Evolutionary conservation across 2,329 filamentous ascomycete species (phyloP).

Genomic region (Trichoderma endophyticum): DNA sequence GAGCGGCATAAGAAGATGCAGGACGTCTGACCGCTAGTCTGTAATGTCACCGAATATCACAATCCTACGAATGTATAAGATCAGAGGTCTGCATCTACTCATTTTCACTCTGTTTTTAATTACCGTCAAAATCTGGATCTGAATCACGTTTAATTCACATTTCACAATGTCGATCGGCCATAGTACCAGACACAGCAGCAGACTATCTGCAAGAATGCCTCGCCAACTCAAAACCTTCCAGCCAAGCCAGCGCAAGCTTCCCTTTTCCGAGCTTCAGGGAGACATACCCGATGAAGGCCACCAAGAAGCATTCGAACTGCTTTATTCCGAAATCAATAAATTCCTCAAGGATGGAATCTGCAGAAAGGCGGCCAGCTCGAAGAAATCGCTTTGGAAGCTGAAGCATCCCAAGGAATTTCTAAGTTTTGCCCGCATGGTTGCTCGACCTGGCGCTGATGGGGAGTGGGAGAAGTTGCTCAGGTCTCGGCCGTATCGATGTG

Average conservation of each 20-base stretch:
- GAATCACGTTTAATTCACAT: not conserved
- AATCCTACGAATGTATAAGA: not conserved
- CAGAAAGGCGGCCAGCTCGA: not conserved
- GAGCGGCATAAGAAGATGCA: not conserved
- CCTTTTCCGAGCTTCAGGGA: conserved; percentile 3
- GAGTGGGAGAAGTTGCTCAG: conserved; percentile 31
- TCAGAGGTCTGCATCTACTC: not conserved
- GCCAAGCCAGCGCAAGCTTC: conserved; percentile 12
- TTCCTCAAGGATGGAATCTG: conserved; percentile 25
- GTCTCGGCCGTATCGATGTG: conserved; percentile 24
- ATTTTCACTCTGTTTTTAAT: not conserved
- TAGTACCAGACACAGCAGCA: not conserved
- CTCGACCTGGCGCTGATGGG: conserved; percentile 26
- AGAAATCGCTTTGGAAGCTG: conserved; percentile 26
- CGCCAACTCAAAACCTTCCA: not conserved
- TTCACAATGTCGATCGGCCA: not conserved
- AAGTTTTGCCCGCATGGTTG: conserved; percentile 27
- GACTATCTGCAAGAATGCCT: not conserved
- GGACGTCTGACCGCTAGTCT: conserved; percentile 12
- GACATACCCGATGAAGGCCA: conserved; percentile 23
- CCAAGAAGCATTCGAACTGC: conserved; percentile 23
- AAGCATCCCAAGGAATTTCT: conserved; percentile 26
- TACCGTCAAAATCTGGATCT: not conserved
- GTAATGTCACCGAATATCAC: not conserved
- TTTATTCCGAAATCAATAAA: conserved; percentile 26